Evolutionary conservation across 2,329 filamentous ascomycete genomes (phyloP), one percentile per base, ranked within the genome.

Genomic region (Verticillium dahliae): DNA sequence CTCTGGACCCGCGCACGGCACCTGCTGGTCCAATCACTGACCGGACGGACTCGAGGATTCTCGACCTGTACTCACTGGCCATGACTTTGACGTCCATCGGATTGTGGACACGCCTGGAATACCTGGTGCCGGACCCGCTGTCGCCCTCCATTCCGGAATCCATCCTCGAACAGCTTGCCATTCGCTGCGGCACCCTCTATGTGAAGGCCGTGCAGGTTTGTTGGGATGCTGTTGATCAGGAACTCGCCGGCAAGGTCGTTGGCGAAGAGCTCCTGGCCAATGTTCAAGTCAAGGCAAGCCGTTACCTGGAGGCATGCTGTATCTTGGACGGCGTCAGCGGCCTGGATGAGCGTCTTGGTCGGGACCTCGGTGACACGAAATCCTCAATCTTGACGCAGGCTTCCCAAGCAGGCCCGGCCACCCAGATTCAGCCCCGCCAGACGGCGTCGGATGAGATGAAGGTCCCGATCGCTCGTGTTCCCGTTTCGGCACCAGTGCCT

Each of bases 81-180:
- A 84, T 92, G 75, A 76, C 92, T 4, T 79, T 94, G 0, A 78
- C 92, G 2, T 90, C 90, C 6, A 85, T 93, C 60, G 90, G 90
- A 6, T 74, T 93, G 9, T 94, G 90, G 90, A 85, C 84, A 3
- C 87, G 85, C 11, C 78, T 92, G 0, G 83, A 85, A 60, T 77
- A 80, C 18, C 74, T 86, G 0, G 76, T 80, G 1, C 72, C 80
- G 0, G 74, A 76, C 41, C 77, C 69, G 68, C 79, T 73, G 55
- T 74, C 75, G 0, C 72, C 85, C 13, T 80, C 81, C 69, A 82
- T 90, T 33, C 76, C 84, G 0, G 84, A 87, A 63, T 83, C 87
- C 34, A 80, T 85, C 0, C 74, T 90, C 2, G 81, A 86, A 1
- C 84, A 85, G 65, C 76, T 92, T 1, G 82, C 86, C 0, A 83